Evolutionary conservation across 2,329 filamentous ascomycete species (phyloP), one percentile per base, ranked within the genome.

Genomic region (Incumbomyces delicatus): DNA sequence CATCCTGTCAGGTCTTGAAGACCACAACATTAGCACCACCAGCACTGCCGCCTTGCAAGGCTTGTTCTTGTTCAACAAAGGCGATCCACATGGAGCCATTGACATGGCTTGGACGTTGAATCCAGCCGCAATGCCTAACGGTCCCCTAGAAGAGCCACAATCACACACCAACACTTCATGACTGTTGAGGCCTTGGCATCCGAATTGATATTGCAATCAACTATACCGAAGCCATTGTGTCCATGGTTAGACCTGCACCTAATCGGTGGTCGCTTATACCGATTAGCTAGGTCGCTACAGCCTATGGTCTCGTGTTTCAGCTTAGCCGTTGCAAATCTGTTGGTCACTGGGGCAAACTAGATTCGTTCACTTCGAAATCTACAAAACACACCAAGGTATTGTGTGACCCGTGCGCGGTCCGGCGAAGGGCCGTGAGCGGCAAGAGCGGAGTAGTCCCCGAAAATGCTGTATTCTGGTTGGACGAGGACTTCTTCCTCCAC

Each of bases 31-130:
- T 34, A 70, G 71, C 39, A 70, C 69, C 48, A 85, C 87, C 13
- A 96, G 89, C 62, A 89, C 90, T 3, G 92, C 92, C 22, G 87
- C 88, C 17, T 80, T 98, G 27, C 92, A 98, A 66, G 92, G 92
- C 0, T 67, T 98, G 37, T 98, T 98, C 65, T 65, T 96, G 63
- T 94, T 94, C 64, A 94, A 96, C 67, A 98, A 98, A 69, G 85
- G 83, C 53, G 77, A 94, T 57, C 85, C 89, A 72, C 75, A 88
- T 55, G 88, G 90, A 1, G 90, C 90, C 12, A 89, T 96, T 54
- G 69, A 71, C 13, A 88, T 85, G 82, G 83, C 82, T 1, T 81
- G 50, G 52, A 53, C 55, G 47, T 30, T 57, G 30, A 47, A 47
- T 13, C 54, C 53, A 6, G 41, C 29, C 12, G 46, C 7, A 13